A percentile compares a stretch with the other conserved stretches of the same genome.
Conservation (phyloP, 2,329 filamentous ascomycete species). For the Lecanicillium sp. region DNA sequence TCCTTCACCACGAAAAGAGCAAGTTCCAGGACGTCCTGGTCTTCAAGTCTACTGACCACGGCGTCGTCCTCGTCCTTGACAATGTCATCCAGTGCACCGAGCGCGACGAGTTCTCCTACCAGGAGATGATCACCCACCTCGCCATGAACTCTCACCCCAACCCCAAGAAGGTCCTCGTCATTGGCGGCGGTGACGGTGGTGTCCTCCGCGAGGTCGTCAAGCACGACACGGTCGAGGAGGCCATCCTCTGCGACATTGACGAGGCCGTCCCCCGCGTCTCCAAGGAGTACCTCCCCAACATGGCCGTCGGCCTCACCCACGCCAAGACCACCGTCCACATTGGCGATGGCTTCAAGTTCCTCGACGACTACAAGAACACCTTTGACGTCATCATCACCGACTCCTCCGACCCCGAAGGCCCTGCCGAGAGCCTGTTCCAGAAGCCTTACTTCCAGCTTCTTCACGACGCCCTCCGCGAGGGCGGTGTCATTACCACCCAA, state of each 20-base stretch:
- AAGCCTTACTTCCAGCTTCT: constrained; percentile 98
- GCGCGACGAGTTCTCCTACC: constrained; percentile 98
- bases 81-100: constrained; percentile 99
- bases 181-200: constrained; percentile 94
- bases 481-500: constrained; percentile 99
- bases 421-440: constrained; percentile 93
- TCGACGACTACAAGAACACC: constrained; percentile 89
- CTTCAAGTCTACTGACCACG: constrained; percentile 96
- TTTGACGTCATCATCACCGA: constrained; percentile 99
- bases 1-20: constrained; percentile 98
- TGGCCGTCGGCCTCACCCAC: constrained; percentile 89
- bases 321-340: constrained; percentile 88
- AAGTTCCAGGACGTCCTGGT: constrained; percentile 98
- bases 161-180: constrained; percentile 97
- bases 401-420: constrained; percentile 93
- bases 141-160: constrained; percentile 98
- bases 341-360: constrained; percentile 98
- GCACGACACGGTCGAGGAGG: constrained; percentile 95
- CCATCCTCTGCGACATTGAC: constrained; percentile 95
- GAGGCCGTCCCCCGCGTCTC: constrained; percentile 98
- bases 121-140: constrained; percentile 99
- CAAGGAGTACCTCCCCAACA: constrained; percentile 93
- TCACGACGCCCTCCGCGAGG: constrained; percentile 79
- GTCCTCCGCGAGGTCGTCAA: constrained; percentile 98
- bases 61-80: constrained; percentile 92